A percentile compares a stretch with the other conserved stretches of the same genome.
phyloP scores from a whole-genome alignment of 768 basidiomycete species.

The Xerocomellus dryophilus region DNA sequence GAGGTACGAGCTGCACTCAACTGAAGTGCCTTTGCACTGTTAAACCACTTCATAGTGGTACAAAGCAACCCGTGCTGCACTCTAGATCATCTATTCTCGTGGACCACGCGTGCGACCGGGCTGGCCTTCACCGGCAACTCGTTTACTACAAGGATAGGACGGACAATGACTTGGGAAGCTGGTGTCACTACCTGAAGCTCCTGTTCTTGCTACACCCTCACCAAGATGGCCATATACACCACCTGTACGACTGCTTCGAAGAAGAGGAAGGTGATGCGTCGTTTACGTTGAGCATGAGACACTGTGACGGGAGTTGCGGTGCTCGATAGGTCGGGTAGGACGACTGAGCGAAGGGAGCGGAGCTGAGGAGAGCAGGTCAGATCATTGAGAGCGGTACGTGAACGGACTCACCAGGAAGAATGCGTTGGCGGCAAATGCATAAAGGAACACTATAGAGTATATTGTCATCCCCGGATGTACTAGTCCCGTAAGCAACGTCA shows the following conservation, averaged over 20 bases:
- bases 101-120: not conserved
- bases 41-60: not conserved
- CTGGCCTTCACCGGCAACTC: not conserved
- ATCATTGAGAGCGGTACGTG: not conserved
- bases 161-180: not conserved
- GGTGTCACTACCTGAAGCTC: not conserved
- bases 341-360: constrained; percentile 87
- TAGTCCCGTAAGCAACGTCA: constrained; percentile 71
- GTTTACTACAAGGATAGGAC: constrained; percentile 3
- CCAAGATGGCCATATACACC: constrained; percentile 81
- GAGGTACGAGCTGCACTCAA: too few species aligned
- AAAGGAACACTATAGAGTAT: constrained; percentile 72
- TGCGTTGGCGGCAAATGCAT: constrained; percentile 83
- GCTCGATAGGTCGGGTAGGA: constrained; percentile 72
- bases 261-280: constrained; percentile 87
- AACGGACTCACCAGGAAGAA: constrained; percentile 80
- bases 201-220: constrained; percentile 46
- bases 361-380: constrained; percentile 51
- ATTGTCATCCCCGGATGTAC: constrained; percentile 59
- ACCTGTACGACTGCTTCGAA: constrained; percentile 79
- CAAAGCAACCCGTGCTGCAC: not conserved
- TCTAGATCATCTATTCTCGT: not conserved
- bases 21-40: too few species aligned
- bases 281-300: constrained; percentile 74
- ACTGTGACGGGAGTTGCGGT: constrained; percentile 52